These are phyloP conservation scores for Microdochium nivale DNA, from an alignment of 2,329 filamentous ascomycete genomes.

Conservation along the genomic window DNA sequence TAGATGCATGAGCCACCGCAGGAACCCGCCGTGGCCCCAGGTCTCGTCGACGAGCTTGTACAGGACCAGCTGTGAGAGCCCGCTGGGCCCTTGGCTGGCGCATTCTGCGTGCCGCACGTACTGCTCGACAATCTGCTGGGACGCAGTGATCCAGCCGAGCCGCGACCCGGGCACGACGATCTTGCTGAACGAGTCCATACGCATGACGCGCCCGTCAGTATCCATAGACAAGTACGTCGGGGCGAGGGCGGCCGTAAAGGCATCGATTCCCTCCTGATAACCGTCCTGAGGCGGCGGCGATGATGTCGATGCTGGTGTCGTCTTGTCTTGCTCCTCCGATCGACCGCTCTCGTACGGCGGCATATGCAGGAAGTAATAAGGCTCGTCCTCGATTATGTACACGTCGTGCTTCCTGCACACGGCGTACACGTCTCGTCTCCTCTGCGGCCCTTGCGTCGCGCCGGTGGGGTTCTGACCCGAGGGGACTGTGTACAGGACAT, in stretches of 20 bases:
- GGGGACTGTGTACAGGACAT: constrained; percentile 51
- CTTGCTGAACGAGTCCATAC: constrained; percentile 91
- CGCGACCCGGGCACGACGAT: constrained; percentile 77
- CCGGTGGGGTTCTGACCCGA: constrained; percentile 90
- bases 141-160: constrained; percentile 82
- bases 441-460: constrained; percentile 62
- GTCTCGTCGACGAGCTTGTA: constrained; percentile 87
- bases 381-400: constrained; percentile 85
- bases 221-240: constrained; percentile 76
- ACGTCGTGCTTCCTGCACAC: constrained; percentile 79
- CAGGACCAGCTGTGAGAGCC: constrained; percentile 74
- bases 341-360: constrained; percentile 57
- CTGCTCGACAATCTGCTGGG: constrained; percentile 73
- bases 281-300: no score
- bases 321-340: constrained; percentile 23
- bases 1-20: constrained; percentile 82
- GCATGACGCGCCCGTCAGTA: constrained; percentile 77
- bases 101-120: constrained; percentile 78
- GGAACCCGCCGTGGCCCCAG: constrained; percentile 87
- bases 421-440: constrained; percentile 65
- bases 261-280: constrained; percentile 19
- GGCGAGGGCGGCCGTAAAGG: constrained; percentile 65
- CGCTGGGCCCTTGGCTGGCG: constrained; percentile 76
- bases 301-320: not conserved
- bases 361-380: constrained; percentile 92